Evolutionary conservation across 768 basidiomycete genomes (phyloP), one percentile per base, ranked within the genome.

Genomic region (Punctularia strigosozonata): DNA sequence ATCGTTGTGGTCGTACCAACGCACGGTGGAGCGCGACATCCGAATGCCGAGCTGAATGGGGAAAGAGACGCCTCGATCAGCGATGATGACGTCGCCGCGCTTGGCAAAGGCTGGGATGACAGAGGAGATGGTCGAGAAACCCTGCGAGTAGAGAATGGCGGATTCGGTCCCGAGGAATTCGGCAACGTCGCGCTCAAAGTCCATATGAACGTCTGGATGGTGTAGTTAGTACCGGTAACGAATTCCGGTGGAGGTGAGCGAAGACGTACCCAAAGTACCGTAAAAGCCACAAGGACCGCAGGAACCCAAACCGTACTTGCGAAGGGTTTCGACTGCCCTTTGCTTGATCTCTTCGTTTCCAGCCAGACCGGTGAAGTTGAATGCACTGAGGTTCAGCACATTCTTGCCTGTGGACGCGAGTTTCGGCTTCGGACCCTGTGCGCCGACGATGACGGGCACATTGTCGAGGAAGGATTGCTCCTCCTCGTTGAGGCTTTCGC

Each of bases 221-320:
- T 23, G 17, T 21, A 31, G 40, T 8, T 19, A 24, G 25, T 25
- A 26, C 14, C 13, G 19, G 15, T 25, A 13, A 5, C n/a, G 17
- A 28, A 3, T 33, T n/a, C 6, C 5, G 26, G 22, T 23, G 19
- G 4, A 17, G 39, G 28, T 32, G 19, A 18, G 18, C 33, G 25
- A 10, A 24, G 25, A 65, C 80, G 40, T 44, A 92, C 91, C 92
- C 32, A 95, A 68, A 2, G 87, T 94, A 12, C 94, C 94, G 56
- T 98, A 98, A 65, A 99, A 99, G 8, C 91, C 90, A 21, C 91
- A 81, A 26, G 95, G 95, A 2, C 94, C 94, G 52, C 95, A 99
- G 45, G 83, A 86, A 6, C 92, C 94, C 2, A 97, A 69, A 19
- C 94, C 95, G 47, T 95, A 97, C 55, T 84, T 81, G 35, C 79